Evolutionary conservation across 257 asterid genomes (phyloP), one percentile per base, ranked within the genome.

Genomic region (Avicennia marina): DNA sequence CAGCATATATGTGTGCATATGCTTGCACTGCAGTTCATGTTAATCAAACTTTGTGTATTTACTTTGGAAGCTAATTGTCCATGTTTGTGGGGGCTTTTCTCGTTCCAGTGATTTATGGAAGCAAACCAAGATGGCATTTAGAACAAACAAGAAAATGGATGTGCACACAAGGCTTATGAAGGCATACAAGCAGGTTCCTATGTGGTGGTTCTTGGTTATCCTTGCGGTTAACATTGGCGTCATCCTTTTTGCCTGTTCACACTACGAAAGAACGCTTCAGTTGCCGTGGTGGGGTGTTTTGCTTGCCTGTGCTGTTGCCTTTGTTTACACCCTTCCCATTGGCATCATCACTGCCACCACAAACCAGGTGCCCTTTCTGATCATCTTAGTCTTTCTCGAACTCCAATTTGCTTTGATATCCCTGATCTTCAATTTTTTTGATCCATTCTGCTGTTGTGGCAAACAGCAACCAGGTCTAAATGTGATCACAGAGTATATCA

Each of bases 211-310:
- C 67, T 22, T 55, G 3, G 21, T 32, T n/a, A 66, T 83, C 42
- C 81, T 80, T 3, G 67, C 25, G 0, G 62, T 45, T 2, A 75
- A 74, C 22, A 55, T 83, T 46, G 78, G 22, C 0, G 45, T 69
- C 7, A 44, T 67, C 55, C 16, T 79, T 25, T 66, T 63, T 9
- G 70, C 73, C 7, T 75, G 79, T 27, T 4, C 25, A 17, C n/a
- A 53, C 15, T 75, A 75, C 42, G 22, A 68, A 1, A 48, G 53
- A 25, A 2, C 61, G 22, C 72, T 83, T 12, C 93, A 83, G 52
- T 45, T 83, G 64, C 81, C 85, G 7, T 83, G 84, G 85, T 83
- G 91, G 87, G 87, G 78, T 11, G 81, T 75, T 19, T 42, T 83
- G 65, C 60, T 75, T 15, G 77, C 85, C 13, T 80, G 82, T 40